These are phyloP conservation scores for Gossypium schwendimanii DNA, from an alignment of 441 rosid genomes.

Conservation along the genomic window DNA sequence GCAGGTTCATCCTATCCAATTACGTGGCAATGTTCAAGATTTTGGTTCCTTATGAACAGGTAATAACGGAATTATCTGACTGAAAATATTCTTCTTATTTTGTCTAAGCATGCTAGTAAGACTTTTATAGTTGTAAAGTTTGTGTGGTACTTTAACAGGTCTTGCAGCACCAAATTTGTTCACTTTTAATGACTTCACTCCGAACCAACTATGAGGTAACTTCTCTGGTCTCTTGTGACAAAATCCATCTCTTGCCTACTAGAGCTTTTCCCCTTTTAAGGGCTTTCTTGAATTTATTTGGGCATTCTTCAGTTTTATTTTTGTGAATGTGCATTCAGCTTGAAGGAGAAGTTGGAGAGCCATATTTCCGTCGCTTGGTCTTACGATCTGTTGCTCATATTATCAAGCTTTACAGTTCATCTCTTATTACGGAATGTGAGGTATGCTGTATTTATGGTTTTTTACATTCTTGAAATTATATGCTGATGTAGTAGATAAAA, in stretches of 20 bases:
- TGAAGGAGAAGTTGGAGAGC: conserved; percentile 98
- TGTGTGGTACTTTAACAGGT: conserved; percentile 51
- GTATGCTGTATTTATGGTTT: conserved; percentile 29
- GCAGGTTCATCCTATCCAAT: conserved; percentile 91
- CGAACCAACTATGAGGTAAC: conserved; percentile 90
- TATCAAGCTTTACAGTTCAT: conserved; percentile 85
- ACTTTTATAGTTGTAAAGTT: conserved; percentile 28
- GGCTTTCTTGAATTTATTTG: conserved; percentile 2
- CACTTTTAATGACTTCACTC: conserved; percentile 95
- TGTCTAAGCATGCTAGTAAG: conserved; percentile 21
- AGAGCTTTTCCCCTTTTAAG: neutral
- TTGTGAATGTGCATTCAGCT: conserved; percentile 42
- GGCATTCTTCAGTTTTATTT: conserved; percentile 4
- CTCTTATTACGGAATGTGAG: conserved; percentile 93
- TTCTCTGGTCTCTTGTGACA: conserved; percentile 6
- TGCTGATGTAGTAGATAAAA: neutral
- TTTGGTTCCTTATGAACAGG: conserved; percentile 74
- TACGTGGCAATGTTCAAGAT: conserved; percentile 74
- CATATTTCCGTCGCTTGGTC: conserved; percentile 90
- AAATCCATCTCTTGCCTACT: neutral
- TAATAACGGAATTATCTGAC: conserved; percentile 23
- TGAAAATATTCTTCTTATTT: conserved; percentile 17
- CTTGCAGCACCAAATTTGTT: conserved; percentile 90
- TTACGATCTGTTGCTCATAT: conserved; percentile 96
- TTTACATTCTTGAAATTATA: neutral